phyloP scores from a whole-genome alignment of 352 stramenopile genomes.

The Pythium insidiosum region DNA sequence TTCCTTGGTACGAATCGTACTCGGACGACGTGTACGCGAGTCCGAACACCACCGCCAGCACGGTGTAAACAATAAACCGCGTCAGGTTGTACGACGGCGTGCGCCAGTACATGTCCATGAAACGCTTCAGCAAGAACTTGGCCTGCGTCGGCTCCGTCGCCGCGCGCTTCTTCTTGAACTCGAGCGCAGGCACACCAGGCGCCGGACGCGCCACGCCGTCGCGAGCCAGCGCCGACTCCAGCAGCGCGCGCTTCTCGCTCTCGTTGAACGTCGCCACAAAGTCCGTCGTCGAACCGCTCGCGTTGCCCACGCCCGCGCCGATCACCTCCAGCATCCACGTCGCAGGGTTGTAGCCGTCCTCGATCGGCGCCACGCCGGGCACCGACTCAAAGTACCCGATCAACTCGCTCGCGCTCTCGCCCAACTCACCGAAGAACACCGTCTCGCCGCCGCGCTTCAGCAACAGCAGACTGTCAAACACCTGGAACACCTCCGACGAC shows the following conservation, averaged over 20 bases:
- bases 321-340: constrained; percentile 27
- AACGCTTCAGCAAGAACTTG: constrained; percentile 14
- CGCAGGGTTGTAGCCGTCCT: constrained; percentile 32
- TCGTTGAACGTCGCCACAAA: constrained; percentile 9
- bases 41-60: constrained; percentile 57
- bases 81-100: constrained; percentile 58
- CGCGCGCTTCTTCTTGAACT: constrained; percentile 13
- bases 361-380: constrained; percentile 27
- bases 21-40: constrained; percentile 26
- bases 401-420: constrained; percentile 23
- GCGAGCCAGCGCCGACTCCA: constrained; percentile 5
- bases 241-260: constrained; percentile 1
- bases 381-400: constrained; percentile 43
- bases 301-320: constrained; percentile 29
- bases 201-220: constrained; percentile 4
- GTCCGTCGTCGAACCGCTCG: constrained; percentile 8
- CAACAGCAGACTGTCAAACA: constrained; percentile 70
- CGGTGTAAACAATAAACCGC: constrained; percentile 32
- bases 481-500: constrained; percentile 65
- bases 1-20: constrained; percentile 16
- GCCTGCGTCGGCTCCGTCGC: constrained; percentile 4
- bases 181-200: not conserved
- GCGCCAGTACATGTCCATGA: constrained; percentile 18
- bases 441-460: constrained; percentile 34
- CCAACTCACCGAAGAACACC: constrained; percentile 37